A percentile compares a stretch with the other conserved stretches of the same genome.
phyloP scores from a whole-genome alignment of 768 basidiomycete species.

The Lactarius indigo region DNA sequence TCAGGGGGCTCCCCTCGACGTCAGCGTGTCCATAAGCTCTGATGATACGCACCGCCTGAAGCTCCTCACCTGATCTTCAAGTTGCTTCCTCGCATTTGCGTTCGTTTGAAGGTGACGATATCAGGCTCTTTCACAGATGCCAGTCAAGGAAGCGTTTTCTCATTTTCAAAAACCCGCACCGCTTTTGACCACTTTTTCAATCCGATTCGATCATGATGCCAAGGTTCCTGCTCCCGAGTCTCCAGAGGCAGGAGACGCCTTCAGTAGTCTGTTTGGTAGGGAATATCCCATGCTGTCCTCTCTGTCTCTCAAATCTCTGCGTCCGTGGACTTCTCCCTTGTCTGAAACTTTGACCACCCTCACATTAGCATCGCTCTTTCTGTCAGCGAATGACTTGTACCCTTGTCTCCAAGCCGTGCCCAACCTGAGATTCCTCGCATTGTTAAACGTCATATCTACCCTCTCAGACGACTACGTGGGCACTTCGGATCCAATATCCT shows the following conservation, averaged over 20 bases:
- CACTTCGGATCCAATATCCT: not conserved
- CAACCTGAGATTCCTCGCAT: slow-evolving; percentile 10
- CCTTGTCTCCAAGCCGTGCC: slow-evolving; percentile 12
- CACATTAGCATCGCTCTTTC: slow-evolving; percentile 5
- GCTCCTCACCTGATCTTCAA: slow-evolving; percentile 11
- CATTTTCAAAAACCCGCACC: slow-evolving; percentile 4
- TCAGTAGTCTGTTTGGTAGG: slow-evolving; percentile 1
- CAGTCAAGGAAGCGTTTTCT: not conserved
- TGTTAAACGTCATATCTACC: slow-evolving; percentile 7
- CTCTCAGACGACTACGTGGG: slow-evolving; percentile 13
- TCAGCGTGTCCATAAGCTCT: not conserved
- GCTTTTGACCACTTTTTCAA: not conserved
- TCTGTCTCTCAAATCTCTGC: slow-evolving; percentile 5
- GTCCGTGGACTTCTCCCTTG: slow-evolving; percentile 6
- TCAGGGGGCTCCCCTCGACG: slow-evolving; percentile 1
- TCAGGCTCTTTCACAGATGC: slow-evolving; percentile 4
- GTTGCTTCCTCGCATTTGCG: slow-evolving; percentile 9
- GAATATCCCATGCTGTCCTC: not conserved
- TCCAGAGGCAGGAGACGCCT: not conserved
- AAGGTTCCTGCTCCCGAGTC: not conserved
- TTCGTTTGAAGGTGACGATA: slow-evolving; percentile 6
- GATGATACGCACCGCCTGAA: not conserved
- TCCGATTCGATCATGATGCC: slow-evolving; percentile 8
- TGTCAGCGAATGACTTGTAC: slow-evolving; percentile 15
- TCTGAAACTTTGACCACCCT: slow-evolving; percentile 9